Evolutionary conservation across 106 monocot species (phyloP), one percentile per base, ranked within the genome.

Genomic region (Agapanthus africanus): DNA sequence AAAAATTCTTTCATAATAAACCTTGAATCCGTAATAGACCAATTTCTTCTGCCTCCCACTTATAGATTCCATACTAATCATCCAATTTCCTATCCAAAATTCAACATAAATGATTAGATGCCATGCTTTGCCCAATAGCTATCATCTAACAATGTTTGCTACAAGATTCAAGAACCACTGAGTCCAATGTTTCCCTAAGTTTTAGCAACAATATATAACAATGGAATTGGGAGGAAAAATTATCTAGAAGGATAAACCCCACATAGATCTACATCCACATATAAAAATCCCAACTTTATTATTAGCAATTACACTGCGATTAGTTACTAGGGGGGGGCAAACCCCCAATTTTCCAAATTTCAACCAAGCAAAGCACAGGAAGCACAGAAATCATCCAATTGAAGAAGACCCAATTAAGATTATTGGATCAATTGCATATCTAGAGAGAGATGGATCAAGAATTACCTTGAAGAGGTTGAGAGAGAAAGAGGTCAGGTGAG

Each of bases 381-480:
- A 30, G 2, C 4, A 35, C 7, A 47, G 16, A 47, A 47, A 47
- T 47, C 46, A 63, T 22, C 11, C 63, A 63, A 63, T 37, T 23
- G 38, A 64, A 39, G 39, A 21, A 35, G 22, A 63, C 36, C 63
- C 34, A 36, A 63, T 63, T 19, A 37, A 63, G 37, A 37, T 63
- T 7, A 36, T 37, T 6, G 19, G 0, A 63, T 11, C 6, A 63
- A 61, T 61, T 32, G 28, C 7, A 31, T 14, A 37, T 7, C 33
- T 8, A 35, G 62, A 64, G n/a, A 64, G 14, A 7, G 18, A 8
- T 31, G 10, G 22, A 38, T 25, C 0, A 11, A 23, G 6, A 39
- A 64, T 36, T 64, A 64, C 64, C 64, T 64, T 38, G 64, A 2
- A 64, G 64, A 1, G 39, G 38, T 13, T 9, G 64, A n/a, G 39